Evolutionary conservation across 768 basidiomycete genomes (phyloP).

Genomic region (Dacryopinax primogenitus): DNA sequence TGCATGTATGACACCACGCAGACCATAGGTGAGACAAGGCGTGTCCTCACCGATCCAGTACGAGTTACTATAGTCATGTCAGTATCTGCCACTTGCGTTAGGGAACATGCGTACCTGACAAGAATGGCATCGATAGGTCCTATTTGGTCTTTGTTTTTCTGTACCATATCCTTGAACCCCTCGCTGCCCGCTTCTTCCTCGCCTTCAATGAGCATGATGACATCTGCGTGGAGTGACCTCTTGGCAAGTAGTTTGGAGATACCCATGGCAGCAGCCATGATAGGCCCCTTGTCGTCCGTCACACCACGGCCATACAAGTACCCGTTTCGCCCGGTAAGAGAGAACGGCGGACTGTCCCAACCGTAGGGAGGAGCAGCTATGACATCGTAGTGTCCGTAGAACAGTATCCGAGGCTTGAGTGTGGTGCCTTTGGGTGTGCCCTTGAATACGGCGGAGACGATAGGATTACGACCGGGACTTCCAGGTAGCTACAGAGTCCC

Average conservation of each 20-base stretch:
- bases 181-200: constrained; percentile 92
- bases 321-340: constrained; percentile 67
- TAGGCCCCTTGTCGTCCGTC: constrained; percentile 92
- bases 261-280: constrained; percentile 81
- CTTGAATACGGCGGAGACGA: constrained; percentile 79
- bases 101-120: constrained; percentile 44
- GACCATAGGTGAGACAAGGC: constrained; percentile 89
- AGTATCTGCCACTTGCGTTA: background rate
- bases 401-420: constrained; percentile 59
- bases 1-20: constrained; percentile 88
- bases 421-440: constrained; percentile 40
- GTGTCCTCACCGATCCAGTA: constrained; percentile 90
- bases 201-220: constrained; percentile 87
- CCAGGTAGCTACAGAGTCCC: constrained; percentile 48
- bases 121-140: constrained; percentile 82
- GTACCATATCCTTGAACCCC: constrained; percentile 70
- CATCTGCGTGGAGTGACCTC: constrained; percentile 66
- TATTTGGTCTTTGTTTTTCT: constrained; percentile 63
- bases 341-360: constrained; percentile 80
- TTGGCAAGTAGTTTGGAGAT: constrained; percentile 64
- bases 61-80: constrained; percentile 53
- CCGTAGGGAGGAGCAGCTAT: constrained; percentile 60
- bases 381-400: constrained; percentile 98
- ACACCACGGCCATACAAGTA: constrained; percentile 84
- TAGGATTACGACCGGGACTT: constrained; percentile 63